Percentiles rank a stretch among this genome's conserved stretches.
These are phyloP conservation scores for Cynanchum wilfordii DNA, from an alignment of 257 asterid species.

Conservation along the genomic window DNA sequence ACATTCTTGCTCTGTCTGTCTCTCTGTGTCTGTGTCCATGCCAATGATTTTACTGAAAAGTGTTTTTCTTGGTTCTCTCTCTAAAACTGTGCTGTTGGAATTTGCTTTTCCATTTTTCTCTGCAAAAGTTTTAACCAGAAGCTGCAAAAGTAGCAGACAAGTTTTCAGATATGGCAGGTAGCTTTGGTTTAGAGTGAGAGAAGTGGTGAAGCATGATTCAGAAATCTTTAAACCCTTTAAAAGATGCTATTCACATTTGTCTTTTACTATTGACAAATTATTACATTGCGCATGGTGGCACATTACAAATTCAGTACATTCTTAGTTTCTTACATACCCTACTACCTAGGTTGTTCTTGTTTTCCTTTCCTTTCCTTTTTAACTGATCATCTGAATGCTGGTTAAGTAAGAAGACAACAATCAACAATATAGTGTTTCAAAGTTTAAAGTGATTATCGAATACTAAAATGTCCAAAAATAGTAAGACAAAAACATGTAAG, in stretches of 20 bases:
- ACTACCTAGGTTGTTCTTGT: neutral
- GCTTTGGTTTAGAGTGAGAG: slow-evolving; percentile 5
- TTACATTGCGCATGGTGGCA: slow-evolving; percentile 18
- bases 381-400: neutral
- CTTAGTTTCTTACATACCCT: neutral
- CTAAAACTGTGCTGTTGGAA: slow-evolving; percentile 15
- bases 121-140: slow-evolving; percentile 13
- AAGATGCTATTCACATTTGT: slow-evolving; percentile 24
- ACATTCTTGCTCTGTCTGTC: slow-evolving; percentile 10
- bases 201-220: slow-evolving; percentile 15
- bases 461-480: too few species aligned
- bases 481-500: too few species aligned
- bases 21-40: slow-evolving; percentile 15
- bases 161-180: slow-evolving; percentile 28
- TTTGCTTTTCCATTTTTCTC: slow-evolving; percentile 15
- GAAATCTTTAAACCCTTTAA: slow-evolving; percentile 15
- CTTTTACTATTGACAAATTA: slow-evolving; percentile 13
- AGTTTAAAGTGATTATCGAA: too few species aligned
- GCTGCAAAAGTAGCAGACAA: slow-evolving; percentile 35
- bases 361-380: neutral
- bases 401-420: neutral
- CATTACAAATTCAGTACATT: neutral
- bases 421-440: too few species aligned
- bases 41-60: slow-evolving; percentile 69
- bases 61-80: slow-evolving; percentile 40